Evolutionary conservation across 225 moss, liverwort and hornwort genomes (phyloP), one percentile per base, ranked within the genome.

Genomic region (Pseudisothecium myosuroides): DNA sequence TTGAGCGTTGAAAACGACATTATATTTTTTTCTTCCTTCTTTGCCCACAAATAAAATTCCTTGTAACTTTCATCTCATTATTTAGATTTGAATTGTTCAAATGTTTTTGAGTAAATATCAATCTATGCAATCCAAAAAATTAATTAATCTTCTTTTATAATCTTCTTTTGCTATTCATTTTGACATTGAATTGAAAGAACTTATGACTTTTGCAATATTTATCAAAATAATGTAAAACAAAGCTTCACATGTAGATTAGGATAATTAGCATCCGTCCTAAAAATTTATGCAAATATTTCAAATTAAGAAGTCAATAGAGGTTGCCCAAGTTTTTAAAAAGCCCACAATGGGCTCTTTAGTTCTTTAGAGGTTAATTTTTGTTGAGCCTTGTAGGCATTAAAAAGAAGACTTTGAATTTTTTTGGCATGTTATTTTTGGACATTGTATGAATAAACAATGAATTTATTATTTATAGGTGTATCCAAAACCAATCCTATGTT

Each of bases 281-380:
- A 74, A 18, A 0, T 29, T 74, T 3, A 18, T 47, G 11, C 17
- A 47, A 47, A 6, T 4, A 0, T 2, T 49, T 31, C 29, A 49
- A 73, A 7, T 29, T 17, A 17, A 6, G 2, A 73, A 45, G 16
- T 45, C 73, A 45, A 73, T 45, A 28, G 9, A 29, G 5, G 2
- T 1, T 29, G 0, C 6, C 0, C 1, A 1, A 45, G 15, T 27
- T 72, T 0, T 43, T 5, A 3, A 10, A 72, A 16, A 16, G 9
- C 0, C 0, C 3, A 72, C 41, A 43, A 3, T 41, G 3, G 5
- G 0, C 9, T 72, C 10, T 1, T 43, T 43, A 16, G 3, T 72
- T 69, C 2, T 5, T 72, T 15, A 72, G 9, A 1, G 8, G 3
- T 20, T 66, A n/a, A n/a, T n/a, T 41, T 39, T 71, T 41, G 14